phyloP scores from a whole-genome alignment of 1,139 yeast species.

The Geotrichum bryndzae region DNA sequence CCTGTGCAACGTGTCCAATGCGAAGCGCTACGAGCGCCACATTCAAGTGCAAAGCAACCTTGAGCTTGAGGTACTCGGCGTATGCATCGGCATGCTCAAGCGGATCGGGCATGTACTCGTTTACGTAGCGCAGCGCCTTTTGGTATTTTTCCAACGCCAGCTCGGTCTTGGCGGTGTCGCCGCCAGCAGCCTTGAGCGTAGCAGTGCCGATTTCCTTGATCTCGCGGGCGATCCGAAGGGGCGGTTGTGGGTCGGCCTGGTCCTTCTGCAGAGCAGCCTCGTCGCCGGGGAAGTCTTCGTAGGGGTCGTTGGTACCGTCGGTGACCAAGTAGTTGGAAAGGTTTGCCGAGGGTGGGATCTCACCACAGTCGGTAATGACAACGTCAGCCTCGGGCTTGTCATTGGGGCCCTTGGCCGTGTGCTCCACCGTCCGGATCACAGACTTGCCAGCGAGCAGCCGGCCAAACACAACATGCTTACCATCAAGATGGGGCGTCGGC shows the following conservation, averaged over 20 bases:
- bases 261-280: constrained; percentile 41
- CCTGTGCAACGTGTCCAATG: constrained; percentile 48
- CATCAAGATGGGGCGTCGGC: constrained; percentile 78
- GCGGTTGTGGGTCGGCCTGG: constrained; percentile 49
- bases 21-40: constrained; percentile 70
- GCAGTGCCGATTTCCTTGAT: constrained; percentile 77
- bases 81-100: constrained; percentile 23
- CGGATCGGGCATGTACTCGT: constrained; percentile 59
- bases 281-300: constrained; percentile 69
- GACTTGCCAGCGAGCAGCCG: constrained; percentile 78
- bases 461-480: constrained; percentile 95
- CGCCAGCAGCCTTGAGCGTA: constrained; percentile 46
- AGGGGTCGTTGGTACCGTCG: constrained; percentile 81
- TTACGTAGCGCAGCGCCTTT: constrained; percentile 63
- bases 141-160: constrained; percentile 60
- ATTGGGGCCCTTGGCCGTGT: constrained; percentile 52
- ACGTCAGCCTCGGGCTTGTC: constrained; percentile 65
- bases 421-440: constrained; percentile 70
- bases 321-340: constrained; percentile 30
- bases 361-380: constrained; percentile 65
- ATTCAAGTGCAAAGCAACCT: constrained; percentile 60
- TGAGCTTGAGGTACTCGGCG: constrained; percentile 37
- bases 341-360: constrained; percentile 40
- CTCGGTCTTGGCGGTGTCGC: constrained; percentile 43
- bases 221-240: constrained; percentile 53